A percentile compares a stretch with the other conserved stretches of the same genome.
Evolutionary conservation across 2,329 filamentous ascomycete species (phyloP).

Genomic region (Arthrobotrys conoides): DNA sequence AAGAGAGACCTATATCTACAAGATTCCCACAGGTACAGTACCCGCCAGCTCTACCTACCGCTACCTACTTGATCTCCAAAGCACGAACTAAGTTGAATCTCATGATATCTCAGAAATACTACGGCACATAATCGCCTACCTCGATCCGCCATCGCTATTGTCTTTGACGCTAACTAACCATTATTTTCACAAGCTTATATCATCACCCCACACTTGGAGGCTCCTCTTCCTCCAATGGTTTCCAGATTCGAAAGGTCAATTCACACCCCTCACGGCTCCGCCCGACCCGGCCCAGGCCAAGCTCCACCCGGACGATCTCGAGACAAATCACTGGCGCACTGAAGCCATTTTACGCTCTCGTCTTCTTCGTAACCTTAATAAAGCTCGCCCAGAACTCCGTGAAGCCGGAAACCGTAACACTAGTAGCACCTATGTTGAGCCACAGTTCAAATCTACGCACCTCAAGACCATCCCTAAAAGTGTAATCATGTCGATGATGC

Average conservation of each 20-base stretch:
- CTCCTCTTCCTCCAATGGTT: constrained; percentile 59
- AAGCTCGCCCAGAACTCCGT: constrained; percentile 54
- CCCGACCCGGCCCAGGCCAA: constrained; percentile 50
- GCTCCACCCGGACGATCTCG: constrained; percentile 56
- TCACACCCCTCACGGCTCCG: constrained; percentile 55
- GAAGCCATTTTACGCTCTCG: constrained; percentile 55
- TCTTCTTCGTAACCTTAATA: constrained; percentile 52
- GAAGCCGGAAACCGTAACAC: constrained; percentile 55
- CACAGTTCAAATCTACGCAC: constrained; percentile 56
- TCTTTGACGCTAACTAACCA: constrained; percentile 56
- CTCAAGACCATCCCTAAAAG: constrained; percentile 59
- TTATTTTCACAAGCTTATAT: constrained; percentile 59
- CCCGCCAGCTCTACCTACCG: background rate
- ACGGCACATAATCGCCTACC: constrained; percentile 55
- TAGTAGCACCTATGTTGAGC: constrained; percentile 53
- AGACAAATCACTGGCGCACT: constrained; percentile 58
- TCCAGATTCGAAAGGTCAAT: constrained; percentile 57
- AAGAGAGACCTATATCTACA: constrained; percentile 58
- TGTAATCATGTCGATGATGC: constrained; percentile 60
- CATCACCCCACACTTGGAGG: constrained; percentile 54
- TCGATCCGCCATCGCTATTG: constrained; percentile 52
- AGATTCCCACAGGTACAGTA: constrained; percentile 47
- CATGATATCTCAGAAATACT: constrained; percentile 39
- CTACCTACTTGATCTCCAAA: background rate
- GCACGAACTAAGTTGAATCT: background rate